phyloP scores from a whole-genome alignment of 2,329 filamentous ascomycete species.

The Coniochaeta ligniaria region DNA sequence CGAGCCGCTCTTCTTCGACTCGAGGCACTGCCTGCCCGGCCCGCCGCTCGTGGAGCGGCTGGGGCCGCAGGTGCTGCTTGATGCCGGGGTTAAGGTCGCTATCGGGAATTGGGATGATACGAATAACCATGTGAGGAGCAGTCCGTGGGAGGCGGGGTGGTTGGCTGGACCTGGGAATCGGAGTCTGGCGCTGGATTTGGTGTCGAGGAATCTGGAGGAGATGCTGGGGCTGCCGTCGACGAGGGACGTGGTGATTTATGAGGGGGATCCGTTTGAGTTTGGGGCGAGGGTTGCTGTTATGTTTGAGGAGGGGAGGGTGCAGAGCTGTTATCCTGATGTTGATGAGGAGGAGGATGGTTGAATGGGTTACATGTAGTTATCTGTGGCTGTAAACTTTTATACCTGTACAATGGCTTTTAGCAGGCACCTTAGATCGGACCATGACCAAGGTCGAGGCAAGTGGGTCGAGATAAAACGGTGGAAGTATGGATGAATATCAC shows the following conservation, averaged over 20 bases:
- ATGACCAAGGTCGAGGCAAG: no score
- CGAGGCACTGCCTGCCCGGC: constrained; percentile 53
- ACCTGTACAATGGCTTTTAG: no score
- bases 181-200: background rate
- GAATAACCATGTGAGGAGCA: no score
- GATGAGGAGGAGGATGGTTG: no score
- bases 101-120: constrained; percentile 52
- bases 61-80: constrained; percentile 46
- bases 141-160: constrained; percentile 39
- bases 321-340: no score
- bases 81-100: constrained; percentile 50
- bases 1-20: constrained; percentile 42
- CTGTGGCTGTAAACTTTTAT: no score
- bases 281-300: constrained; percentile 48
- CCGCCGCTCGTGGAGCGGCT: constrained; percentile 61
- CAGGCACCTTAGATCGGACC: no score
- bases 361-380: no score
- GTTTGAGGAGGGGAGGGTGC: constrained; percentile 25
- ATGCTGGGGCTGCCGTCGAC: constrained; percentile 42
- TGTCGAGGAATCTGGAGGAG: constrained; percentile 42
- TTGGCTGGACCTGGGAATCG: constrained; percentile 28
- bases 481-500: no score
- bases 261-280: constrained; percentile 56
- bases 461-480: no score
- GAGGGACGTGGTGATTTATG: constrained; percentile 40